These are phyloP conservation scores for Eutrema heterophyllum DNA, from an alignment of 345 rosid genomes.

Conservation along the genomic window DNA sequence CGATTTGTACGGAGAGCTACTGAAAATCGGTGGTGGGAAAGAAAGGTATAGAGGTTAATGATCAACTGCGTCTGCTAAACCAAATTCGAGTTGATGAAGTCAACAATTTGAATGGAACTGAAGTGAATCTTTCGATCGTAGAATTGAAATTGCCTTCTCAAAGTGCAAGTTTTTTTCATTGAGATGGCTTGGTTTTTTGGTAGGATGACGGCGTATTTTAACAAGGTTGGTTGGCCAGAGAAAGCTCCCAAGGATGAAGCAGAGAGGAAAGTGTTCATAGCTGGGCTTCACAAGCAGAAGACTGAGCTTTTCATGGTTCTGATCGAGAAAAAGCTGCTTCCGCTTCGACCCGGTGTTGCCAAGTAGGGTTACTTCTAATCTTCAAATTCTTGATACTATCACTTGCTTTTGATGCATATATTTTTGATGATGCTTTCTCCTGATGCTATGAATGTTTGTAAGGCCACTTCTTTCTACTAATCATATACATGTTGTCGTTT, in stretches of 20 bases:
- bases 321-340: conserved; percentile 76
- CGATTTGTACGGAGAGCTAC: conserved; percentile 83
- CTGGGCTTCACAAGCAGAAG: conserved; percentile 81
- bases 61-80: neutral
- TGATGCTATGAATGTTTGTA: neutral
- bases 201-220: conserved; percentile 96
- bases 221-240: conserved; percentile 86
- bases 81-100: neutral
- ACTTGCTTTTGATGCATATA: neutral
- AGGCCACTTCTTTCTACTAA: neutral
- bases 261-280: conserved; percentile 84
- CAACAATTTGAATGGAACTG: neutral
- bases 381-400: neutral
- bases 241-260: conserved; percentile 82
- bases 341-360: conserved; percentile 89
- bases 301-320: conserved; percentile 93
- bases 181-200: conserved; percentile 19
- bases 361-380: conserved; percentile 40
- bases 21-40: conserved; percentile 96
- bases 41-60: conserved; percentile 52
- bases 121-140: neutral
- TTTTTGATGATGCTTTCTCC: neutral
- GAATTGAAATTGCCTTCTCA: neutral
- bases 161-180: neutral
- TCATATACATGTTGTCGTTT: neutral